Base-by-base conservation (phyloP, 169 alveolate genomes). In the Miamiensis avidus region DNA sequence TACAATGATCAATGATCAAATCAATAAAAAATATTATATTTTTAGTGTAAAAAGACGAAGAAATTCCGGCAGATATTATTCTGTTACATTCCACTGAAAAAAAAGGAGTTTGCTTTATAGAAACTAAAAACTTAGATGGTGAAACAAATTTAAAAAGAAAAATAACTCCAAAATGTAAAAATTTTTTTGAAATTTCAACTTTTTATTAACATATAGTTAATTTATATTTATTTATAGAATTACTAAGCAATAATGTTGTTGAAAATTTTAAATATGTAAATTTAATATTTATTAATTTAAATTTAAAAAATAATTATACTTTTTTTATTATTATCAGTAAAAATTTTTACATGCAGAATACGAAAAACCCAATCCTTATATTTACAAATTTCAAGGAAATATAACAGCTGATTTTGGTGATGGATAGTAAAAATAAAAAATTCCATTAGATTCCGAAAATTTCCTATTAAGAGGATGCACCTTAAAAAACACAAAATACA, bases 71-170 rank as follows among this genome's bases (percentile, higher is more conserved):
- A 28, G 93, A 92, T 83, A 78, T 94, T 74, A 74, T 92, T 29
- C 89, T 87, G 29, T 69, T 89, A 34, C 82, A 83, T 0, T 15
- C 93, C 81, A 84, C 89, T 27, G 86, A 89, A 34, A 73, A 81
- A 64, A 85, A 89, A 76, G 96, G 97, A 27, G 82, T 89, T 29
- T 93, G 95, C 78, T 94, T 89, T 81, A 89, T 96, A 29, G 97
- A 96, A 77, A 96, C 98, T 34, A 94, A 93, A 77, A 95, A 95
- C 82, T 89, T 96, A 72, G 98, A 96, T 91, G 98, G 98, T 16
- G 98, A 96, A 90, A 93, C 97, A 26, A 96, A 96, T 82, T 82
- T 96, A 74, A 95, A 93, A 79, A 89, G 84, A 84, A 81, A 95
- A n/a, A 83, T 84, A 77, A 76, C 74, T 31, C 91, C 72, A 49